phyloP scores from a whole-genome alignment of 495 filamentous ascomycete genomes.

The Aspergillus incahuasiensis region DNA sequence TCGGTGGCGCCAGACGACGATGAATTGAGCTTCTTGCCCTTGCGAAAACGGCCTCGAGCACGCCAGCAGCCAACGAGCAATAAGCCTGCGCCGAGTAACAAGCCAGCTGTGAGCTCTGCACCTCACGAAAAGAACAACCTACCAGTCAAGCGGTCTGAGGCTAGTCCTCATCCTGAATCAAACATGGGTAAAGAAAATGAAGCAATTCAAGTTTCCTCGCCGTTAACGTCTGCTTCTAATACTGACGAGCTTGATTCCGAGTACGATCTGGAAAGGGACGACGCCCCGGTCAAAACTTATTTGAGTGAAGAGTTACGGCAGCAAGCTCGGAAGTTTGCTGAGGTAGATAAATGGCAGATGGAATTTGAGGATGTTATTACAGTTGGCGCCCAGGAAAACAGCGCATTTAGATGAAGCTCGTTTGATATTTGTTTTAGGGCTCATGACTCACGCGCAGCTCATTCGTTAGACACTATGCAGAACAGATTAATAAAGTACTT shows the following conservation, averaged over 20 bases:
- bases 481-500: not conserved
- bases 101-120: conserved; percentile 8
- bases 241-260: conserved; percentile 33
- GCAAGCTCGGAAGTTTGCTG: conserved; percentile 54
- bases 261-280: conserved; percentile 7
- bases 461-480: no score
- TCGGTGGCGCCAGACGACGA: conserved; percentile 34
- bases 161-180: not conserved
- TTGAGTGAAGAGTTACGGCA: conserved; percentile 36
- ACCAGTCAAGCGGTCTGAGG: conserved; percentile 8
- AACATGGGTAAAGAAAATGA: conserved; percentile 31
- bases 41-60: conserved; percentile 20
- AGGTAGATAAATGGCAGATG: conserved; percentile 68
- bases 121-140: not conserved
- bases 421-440: no score
- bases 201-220: conserved; percentile 25
- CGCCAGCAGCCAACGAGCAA: conserved; percentile 14
- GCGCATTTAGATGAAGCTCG: conserved; percentile 13
- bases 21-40: conserved; percentile 31
- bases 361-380: conserved; percentile 60
- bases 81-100: conserved; percentile 15
- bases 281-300: conserved; percentile 14
- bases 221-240: conserved; percentile 36
- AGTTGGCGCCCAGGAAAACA: conserved; percentile 24
- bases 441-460: no score